Percentiles rank a stretch among this genome's conserved stretches.
Conservation (phyloP, 352 stramenopile genomes). For the Phytophthora lateralis region DNA sequence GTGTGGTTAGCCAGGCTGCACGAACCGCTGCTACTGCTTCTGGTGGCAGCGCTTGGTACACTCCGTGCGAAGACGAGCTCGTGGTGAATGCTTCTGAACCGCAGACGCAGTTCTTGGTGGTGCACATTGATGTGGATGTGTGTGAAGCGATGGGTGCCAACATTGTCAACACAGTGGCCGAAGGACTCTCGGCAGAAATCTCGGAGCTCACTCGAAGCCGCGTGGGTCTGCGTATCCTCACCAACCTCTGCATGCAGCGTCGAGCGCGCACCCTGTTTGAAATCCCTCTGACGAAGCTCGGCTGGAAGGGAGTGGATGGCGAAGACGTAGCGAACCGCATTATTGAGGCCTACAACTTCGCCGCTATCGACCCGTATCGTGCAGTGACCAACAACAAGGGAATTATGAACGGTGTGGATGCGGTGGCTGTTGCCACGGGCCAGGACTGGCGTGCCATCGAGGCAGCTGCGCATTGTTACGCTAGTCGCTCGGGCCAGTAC, state of each 20-base stretch:
- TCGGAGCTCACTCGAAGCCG: constrained; percentile 65
- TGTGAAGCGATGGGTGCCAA: constrained; percentile 91
- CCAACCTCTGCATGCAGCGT: constrained; percentile 89
- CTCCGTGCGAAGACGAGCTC: constrained; percentile 58
- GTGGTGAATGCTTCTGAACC: constrained; percentile 43
- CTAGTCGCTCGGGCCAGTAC: constrained; percentile 80
- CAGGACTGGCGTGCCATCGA: constrained; percentile 90
- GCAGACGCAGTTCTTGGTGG: constrained; percentile 67
- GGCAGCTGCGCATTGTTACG: constrained; percentile 81
- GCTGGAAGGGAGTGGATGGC: constrained; percentile 82
- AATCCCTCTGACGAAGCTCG: constrained; percentile 76
- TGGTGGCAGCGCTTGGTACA: constrained; percentile 58
- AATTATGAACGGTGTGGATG: constrained; percentile 89
- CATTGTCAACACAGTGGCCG: constrained; percentile 88
- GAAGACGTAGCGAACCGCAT: constrained; percentile 77
- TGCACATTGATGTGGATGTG: constrained; percentile 89
- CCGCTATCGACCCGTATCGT: constrained; percentile 79
- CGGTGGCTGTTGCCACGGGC: constrained; percentile 78
- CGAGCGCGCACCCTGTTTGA: constrained; percentile 70
- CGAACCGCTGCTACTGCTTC: constrained; percentile 26
- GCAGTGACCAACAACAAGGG: constrained; percentile 91
- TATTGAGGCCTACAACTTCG: constrained; percentile 88
- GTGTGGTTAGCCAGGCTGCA: constrained; percentile 64
- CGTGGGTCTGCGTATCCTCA: constrained; percentile 85
- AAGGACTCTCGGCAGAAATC: constrained; percentile 80